phyloP scores from a whole-genome alignment of 148 eudicot genomes.

The Fagopyrum homotropicum region DNA sequence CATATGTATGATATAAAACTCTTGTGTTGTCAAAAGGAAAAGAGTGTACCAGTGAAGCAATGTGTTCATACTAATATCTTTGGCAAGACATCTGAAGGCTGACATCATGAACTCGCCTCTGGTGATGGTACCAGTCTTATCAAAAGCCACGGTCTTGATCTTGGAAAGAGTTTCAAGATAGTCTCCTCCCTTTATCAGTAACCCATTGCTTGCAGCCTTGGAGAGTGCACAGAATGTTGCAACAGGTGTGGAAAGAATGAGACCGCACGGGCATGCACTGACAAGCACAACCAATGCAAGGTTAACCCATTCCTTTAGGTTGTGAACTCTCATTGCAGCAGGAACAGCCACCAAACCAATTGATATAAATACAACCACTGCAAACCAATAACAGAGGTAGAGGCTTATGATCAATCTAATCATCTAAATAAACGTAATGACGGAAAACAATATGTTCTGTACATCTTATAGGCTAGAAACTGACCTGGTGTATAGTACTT shows the following conservation, averaged over 20 bases:
- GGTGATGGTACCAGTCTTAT: constrained; percentile 91
- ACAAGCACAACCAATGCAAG: constrained; percentile 75
- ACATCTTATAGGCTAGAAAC: not conserved
- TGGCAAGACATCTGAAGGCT: constrained; percentile 35
- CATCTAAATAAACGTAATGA: not conserved
- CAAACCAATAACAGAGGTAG: constrained; percentile 6
- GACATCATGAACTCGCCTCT: constrained; percentile 68
- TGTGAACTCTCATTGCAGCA: constrained; percentile 40
- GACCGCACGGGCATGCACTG: constrained; percentile 94
- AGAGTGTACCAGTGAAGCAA: constrained; percentile 59
- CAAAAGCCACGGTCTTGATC: constrained; percentile 66
- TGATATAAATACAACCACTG: constrained; percentile 68
- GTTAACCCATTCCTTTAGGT: constrained; percentile 53
- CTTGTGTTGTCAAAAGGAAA: not conserved
- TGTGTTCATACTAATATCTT: constrained; percentile 34
- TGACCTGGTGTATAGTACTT: constrained; percentile 91
- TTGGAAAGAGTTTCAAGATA: constrained; percentile 68
- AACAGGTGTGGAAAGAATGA: constrained; percentile 86
- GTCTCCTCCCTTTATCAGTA: constrained; percentile 85
- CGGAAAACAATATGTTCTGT: not conserved
- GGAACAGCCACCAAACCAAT: constrained; percentile 55
- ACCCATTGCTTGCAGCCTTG: constrained; percentile 74
- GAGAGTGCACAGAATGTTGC: constrained; percentile 89
- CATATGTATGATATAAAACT: not conserved
- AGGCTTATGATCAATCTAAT: not conserved